Percentiles rank a stretch among this genome's conserved stretches.
Conservation (phyloP, 2,329 filamentous ascomycete genomes). For the Alternaria sp. region DNA sequence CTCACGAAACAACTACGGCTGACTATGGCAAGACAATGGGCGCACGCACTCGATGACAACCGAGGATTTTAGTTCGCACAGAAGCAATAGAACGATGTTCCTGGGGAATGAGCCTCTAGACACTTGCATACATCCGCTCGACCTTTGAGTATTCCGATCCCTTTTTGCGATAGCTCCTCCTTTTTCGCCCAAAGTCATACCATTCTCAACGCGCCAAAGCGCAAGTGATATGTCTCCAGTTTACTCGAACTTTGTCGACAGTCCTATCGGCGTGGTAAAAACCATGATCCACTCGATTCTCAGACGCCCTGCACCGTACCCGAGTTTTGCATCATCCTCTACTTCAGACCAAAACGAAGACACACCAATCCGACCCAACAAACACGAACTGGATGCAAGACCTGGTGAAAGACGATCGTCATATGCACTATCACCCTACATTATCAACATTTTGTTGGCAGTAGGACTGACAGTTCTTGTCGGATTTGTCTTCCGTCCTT, state of each 20-base stretch:
- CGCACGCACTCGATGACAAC: neutral
- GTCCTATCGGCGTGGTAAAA: neutral
- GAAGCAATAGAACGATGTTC: neutral
- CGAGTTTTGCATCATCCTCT: neutral
- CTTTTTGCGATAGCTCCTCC: neutral
- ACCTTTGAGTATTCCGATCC: neutral
- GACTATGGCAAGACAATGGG: neutral
- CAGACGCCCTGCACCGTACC: neutral
- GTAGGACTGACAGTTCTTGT: conserved; percentile 10
- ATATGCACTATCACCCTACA: neutral
- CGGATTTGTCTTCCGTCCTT: conserved; percentile 4
- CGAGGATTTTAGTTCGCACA: neutral
- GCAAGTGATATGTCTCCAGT: neutral
- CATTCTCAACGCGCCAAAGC: neutral
- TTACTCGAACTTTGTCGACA: neutral
- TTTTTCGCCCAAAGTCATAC: neutral
- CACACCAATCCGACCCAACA: neutral
- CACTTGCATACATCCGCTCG: neutral
- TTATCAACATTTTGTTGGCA: conserved; percentile 3
- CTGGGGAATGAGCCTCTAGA: neutral
- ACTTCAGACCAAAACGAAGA: neutral
- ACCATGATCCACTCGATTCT: neutral
- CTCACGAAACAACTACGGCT: neutral
- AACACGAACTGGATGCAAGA: neutral
- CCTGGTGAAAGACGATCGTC: neutral